Conservation (phyloP, 257 asterid genomes). For the Petunia secreta region DNA sequence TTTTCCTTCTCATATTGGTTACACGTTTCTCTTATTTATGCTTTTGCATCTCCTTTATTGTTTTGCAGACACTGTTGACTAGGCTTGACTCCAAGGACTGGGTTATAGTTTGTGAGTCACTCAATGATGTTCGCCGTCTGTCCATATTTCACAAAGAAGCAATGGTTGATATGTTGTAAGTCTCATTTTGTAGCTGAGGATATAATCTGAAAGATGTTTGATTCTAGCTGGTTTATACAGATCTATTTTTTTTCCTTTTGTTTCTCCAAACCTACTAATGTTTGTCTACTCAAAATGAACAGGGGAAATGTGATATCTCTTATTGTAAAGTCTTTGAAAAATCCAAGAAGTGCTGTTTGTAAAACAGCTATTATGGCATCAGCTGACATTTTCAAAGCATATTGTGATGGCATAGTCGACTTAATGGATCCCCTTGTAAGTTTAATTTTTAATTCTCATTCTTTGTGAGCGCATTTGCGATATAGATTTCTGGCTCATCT, state of each 20-base stretch:
- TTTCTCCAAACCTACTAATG: constrained; percentile 20
- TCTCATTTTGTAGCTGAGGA: constrained; percentile 28
- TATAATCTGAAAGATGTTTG: constrained; percentile 23
- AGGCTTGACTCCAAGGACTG: constrained; percentile 87
- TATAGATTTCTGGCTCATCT: constrained; percentile 1
- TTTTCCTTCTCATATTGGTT: not conserved
- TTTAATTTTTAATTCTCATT: constrained; percentile 15
- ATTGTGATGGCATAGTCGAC: constrained; percentile 66
- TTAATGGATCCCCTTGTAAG: constrained; percentile 83
- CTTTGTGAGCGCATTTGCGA: constrained; percentile 9
- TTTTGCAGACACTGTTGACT: constrained; percentile 59
- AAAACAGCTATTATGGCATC: constrained; percentile 90
- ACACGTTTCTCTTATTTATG: not conserved
- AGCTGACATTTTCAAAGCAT: constrained; percentile 80
- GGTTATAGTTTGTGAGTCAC: constrained; percentile 82
- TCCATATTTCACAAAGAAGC: constrained; percentile 79
- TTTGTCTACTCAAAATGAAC: constrained; percentile 35
- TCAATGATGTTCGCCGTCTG: constrained; percentile 73
- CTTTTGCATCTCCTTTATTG: constrained; percentile 14
- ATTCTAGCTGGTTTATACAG: constrained; percentile 18
- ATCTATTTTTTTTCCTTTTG: constrained; percentile 24
- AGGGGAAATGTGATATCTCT: constrained; percentile 67
- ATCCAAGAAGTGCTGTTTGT: constrained; percentile 95
- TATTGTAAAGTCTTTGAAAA: constrained; percentile 76
- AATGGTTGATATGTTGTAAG: constrained; percentile 71